These are phyloP conservation scores for Eimeria brunetti DNA, from an alignment of 169 alveolate genomes.

Conservation along the genomic window DNA sequence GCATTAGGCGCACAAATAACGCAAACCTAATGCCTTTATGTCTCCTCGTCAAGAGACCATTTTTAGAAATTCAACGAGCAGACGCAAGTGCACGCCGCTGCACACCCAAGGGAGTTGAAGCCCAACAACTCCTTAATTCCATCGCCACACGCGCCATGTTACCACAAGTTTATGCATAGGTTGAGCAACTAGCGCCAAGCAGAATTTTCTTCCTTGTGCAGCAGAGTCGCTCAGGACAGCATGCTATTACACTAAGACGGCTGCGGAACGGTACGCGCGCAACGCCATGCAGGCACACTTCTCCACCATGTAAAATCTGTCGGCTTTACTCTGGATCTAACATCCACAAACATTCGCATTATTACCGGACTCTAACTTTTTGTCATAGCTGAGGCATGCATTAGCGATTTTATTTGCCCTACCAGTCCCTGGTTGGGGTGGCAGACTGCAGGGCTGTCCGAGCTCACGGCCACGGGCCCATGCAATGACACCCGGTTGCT, in stretches of 20 bases:
- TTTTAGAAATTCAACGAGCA: background rate
- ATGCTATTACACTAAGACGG: background rate
- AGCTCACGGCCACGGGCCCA: constrained; percentile 61
- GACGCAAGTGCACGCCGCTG: background rate
- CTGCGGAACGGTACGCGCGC: constrained; percentile 22
- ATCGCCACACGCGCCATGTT: background rate
- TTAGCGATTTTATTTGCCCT: background rate
- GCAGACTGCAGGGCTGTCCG: constrained; percentile 65
- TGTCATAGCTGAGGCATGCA: background rate
- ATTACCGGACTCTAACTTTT: background rate
- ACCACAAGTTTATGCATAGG: background rate
- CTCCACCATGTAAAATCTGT: background rate
- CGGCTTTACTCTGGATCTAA: background rate
- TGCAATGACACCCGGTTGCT: background rate
- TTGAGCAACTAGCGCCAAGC: background rate
- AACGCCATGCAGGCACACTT: background rate
- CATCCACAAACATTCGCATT: background rate
- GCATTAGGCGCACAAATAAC: background rate
- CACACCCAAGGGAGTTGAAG: background rate
- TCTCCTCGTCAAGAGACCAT: background rate
- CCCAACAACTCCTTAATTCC: background rate
- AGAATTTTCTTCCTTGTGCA: background rate
- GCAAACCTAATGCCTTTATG: background rate
- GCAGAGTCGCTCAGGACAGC: background rate
- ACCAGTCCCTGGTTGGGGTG: constrained; percentile 39